Evolutionary conservation across 2,329 filamentous ascomycete species (phyloP).

Genomic region (Botrytis fabae): DNA sequence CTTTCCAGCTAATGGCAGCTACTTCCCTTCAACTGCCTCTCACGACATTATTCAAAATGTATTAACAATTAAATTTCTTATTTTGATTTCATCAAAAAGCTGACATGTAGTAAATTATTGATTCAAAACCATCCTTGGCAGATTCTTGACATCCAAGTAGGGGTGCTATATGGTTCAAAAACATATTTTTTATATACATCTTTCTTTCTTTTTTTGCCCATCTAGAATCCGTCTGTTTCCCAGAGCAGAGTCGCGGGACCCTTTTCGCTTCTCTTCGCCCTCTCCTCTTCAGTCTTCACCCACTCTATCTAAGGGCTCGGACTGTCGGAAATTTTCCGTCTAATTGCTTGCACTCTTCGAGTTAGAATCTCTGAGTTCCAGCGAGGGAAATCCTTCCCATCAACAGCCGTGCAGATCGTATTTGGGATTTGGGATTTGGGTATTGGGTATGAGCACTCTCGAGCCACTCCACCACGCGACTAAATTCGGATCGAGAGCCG

Average conservation of each 20-base stretch:
- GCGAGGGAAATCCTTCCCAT: not conserved
- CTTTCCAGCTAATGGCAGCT: not conserved
- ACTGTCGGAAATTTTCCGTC: not conserved
- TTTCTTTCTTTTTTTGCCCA: not conserved
- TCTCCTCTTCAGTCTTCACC: not conserved
- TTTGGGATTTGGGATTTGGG: not conserved
- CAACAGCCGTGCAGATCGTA: not conserved
- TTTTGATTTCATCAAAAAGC: not conserved
- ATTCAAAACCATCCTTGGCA: not conserved
- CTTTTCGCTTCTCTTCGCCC: not conserved
- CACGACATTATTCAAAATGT: not conserved
- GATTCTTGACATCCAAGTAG: not conserved
- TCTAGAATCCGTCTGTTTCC: not conserved
- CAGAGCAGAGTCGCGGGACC: not conserved
- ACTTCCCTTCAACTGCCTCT: not conserved
- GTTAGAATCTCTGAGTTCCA: not conserved
- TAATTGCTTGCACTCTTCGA: not conserved
- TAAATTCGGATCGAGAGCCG: not conserved
- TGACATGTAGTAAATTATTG: not conserved
- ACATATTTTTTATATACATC: not conserved
- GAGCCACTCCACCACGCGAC: not conserved
- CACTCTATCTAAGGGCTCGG: constrained; percentile 1
- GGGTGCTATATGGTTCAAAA: not conserved
- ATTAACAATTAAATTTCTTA: not conserved
- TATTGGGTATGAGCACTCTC: not conserved